These are phyloP conservation scores for Xylariaceae sp. DNA, from an alignment of 2,329 filamentous ascomycete species.

Conservation along the genomic window DNA sequence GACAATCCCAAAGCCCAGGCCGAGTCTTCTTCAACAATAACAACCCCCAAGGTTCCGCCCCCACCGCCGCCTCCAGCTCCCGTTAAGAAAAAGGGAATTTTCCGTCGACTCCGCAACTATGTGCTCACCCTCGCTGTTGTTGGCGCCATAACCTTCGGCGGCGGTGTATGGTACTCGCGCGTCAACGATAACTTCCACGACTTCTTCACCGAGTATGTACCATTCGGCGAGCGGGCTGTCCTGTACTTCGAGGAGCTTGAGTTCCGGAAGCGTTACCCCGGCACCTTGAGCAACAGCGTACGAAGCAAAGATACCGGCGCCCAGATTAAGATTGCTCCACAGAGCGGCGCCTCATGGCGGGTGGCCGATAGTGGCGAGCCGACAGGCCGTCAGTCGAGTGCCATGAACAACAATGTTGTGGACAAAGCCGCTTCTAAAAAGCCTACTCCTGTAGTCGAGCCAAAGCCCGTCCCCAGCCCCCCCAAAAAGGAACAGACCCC, in stretches of 20 bases:
- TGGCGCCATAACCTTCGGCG: constrained; percentile 73
- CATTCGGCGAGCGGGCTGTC: constrained; percentile 90
- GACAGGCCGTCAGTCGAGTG: constrained; percentile 30
- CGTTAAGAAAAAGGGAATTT: constrained; percentile 59
- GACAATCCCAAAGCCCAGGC: constrained; percentile 37
- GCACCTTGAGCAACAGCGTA: constrained; percentile 41
- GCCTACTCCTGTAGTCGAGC: constrained; percentile 18
- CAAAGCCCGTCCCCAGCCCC: constrained; percentile 16
- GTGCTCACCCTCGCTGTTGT: constrained; percentile 73
- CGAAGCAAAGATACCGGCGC: constrained; percentile 59
- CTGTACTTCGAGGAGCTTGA: constrained; percentile 94
- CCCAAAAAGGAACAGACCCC: constrained; percentile 31
- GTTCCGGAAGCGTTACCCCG: constrained; percentile 78
- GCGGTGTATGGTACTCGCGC: constrained; percentile 87
- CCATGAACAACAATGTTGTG: constrained; percentile 24
- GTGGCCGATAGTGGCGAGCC: constrained; percentile 33
- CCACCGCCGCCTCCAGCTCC: constrained; percentile 40
- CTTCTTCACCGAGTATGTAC: constrained; percentile 96
- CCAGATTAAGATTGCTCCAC: constrained; percentile 76
- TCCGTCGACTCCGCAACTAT: constrained; percentile 71
- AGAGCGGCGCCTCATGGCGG: constrained; percentile 74
- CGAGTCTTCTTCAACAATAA: constrained; percentile 19
- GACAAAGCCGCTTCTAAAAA: constrained; percentile 27
- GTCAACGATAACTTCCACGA: constrained; percentile 98
- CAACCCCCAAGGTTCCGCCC: constrained; percentile 29